These are phyloP conservation scores for Ogataea wickerhamii DNA, from an alignment of 805 yeast species.

Conservation along the genomic window DNA sequence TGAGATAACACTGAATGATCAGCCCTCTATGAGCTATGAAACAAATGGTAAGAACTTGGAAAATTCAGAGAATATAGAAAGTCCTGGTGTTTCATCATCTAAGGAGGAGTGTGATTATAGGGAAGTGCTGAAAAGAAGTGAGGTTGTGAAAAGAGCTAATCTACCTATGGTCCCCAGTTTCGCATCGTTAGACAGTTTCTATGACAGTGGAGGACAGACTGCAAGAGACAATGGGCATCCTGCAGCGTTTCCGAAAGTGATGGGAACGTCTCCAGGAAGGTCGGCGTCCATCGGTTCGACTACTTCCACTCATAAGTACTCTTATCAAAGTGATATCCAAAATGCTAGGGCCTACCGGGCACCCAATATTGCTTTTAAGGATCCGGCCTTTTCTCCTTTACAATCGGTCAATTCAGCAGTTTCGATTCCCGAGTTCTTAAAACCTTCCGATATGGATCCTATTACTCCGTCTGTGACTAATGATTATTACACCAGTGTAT, in stretches of 20 bases:
- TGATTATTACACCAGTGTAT: conserved; percentile 9
- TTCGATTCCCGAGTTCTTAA: conserved; percentile 25
- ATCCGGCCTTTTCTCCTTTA: conserved; percentile 13
- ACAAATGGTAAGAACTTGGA: not conserved
- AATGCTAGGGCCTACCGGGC: conserved; percentile 2
- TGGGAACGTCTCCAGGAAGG: conserved; percentile 4
- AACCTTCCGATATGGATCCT: conserved; percentile 22
- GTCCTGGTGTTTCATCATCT: not conserved
- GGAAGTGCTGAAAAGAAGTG: conserved; percentile 16
- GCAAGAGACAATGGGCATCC: conserved; percentile 1
- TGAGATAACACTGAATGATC: conserved; percentile 11
- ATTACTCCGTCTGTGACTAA: conserved; percentile 18
- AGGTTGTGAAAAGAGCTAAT: conserved; percentile 9
- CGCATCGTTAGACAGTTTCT: conserved; percentile 72
- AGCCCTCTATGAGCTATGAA: not conserved
- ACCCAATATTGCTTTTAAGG: conserved; percentile 9
- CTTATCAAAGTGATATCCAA: not conserved
- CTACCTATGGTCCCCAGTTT: conserved; percentile 69
- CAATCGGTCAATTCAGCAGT: conserved; percentile 22
- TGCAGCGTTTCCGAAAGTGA: conserved; percentile 6
- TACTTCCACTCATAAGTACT: not conserved
- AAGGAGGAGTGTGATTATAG: conserved; percentile 18
- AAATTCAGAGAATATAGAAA: not conserved
- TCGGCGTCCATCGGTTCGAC: not conserved
- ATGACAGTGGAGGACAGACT: conserved; percentile 30